Evolutionary conservation across 768 basidiomycete genomes (phyloP).

Genomic region (Amanita inopinata): DNA sequence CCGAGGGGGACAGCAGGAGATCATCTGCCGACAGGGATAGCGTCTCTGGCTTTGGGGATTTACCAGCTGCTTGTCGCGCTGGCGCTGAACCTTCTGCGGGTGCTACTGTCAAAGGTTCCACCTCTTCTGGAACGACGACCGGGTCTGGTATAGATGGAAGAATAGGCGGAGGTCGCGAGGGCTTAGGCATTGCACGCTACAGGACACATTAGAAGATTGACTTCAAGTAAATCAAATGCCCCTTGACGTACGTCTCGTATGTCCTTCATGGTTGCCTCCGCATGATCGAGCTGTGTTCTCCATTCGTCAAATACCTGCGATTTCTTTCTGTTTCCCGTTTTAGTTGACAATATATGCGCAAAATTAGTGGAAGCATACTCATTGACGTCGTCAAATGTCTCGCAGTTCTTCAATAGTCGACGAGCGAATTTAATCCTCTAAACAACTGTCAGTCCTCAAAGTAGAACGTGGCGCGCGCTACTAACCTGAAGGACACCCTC

Average conservation of each 20-base stretch:
- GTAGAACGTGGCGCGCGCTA: not conserved
- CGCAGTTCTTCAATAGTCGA: constrained; percentile 47
- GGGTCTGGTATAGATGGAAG: constrained; percentile 48
- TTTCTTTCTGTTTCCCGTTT: constrained; percentile 26
- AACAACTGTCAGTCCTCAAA: not conserved
- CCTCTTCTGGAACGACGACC: constrained; percentile 6
- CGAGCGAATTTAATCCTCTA: constrained; percentile 47
- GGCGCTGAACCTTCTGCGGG: constrained; percentile 16
- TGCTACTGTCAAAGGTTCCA: constrained; percentile 10
- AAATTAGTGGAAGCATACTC: constrained; percentile 23
- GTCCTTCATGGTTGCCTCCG: constrained; percentile 43
- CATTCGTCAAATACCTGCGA: constrained; percentile 36
- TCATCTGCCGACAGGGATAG: constrained; percentile 21
- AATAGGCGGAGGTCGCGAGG: constrained; percentile 33
- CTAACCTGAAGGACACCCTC: constrained; percentile 48
- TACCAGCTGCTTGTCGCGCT: constrained; percentile 10
- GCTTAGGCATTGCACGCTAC: constrained; percentile 33
- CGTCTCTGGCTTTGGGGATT: not conserved
- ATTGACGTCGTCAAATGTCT: constrained; percentile 35
- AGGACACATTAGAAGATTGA: not conserved
- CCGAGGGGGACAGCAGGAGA: constrained; percentile 30
- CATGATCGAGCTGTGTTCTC: constrained; percentile 38
- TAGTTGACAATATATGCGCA: not conserved
- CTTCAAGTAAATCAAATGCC: not conserved
- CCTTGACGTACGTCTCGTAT: constrained; percentile 39